phyloP scores from a whole-genome alignment of 106 monocot genomes.

The Posidonia australis region DNA sequence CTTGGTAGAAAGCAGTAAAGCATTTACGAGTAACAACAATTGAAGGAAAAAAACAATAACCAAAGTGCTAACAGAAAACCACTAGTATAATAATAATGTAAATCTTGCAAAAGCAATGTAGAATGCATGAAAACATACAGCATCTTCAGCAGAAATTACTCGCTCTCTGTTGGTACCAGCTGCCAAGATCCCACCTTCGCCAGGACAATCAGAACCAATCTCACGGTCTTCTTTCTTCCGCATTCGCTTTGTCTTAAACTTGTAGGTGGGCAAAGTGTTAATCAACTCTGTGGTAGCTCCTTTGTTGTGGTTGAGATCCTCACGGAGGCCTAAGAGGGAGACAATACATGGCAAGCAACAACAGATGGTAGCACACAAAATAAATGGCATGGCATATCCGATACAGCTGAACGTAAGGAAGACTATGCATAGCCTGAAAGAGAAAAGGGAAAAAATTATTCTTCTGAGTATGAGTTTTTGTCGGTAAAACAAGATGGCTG shows the following conservation, averaged over 20 bases:
- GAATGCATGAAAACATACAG: too few relatives aligned
- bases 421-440: slow-evolving; percentile 58
- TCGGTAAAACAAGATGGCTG: too few relatives aligned
- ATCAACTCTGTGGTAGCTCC: slow-evolving; percentile 48
- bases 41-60: too few relatives aligned
- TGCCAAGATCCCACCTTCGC: slow-evolving; percentile 45
- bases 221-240: slow-evolving; percentile 6
- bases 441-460: neutral
- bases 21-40: too few relatives aligned
- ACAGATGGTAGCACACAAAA: slow-evolving; percentile 57
- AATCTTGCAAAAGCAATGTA: too few relatives aligned
- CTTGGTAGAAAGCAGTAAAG: too few relatives aligned
- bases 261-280: slow-evolving; percentile 35
- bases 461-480: too few relatives aligned
- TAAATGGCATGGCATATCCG: slow-evolving; percentile 62
- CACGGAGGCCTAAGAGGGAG: slow-evolving; percentile 46
- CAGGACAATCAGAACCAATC: slow-evolving; percentile 18
- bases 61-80: too few relatives aligned
- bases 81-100: too few relatives aligned
- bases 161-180: slow-evolving; percentile 54
- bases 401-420: slow-evolving; percentile 63
- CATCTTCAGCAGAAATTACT: slow-evolving; percentile 46
- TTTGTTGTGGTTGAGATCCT: slow-evolving; percentile 32
- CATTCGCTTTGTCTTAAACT: slow-evolving; percentile 28
- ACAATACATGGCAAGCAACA: slow-evolving; percentile 73